Conservation (phyloP, 352 stramenopile genomes). For the Lagenidium giganteum region DNA sequence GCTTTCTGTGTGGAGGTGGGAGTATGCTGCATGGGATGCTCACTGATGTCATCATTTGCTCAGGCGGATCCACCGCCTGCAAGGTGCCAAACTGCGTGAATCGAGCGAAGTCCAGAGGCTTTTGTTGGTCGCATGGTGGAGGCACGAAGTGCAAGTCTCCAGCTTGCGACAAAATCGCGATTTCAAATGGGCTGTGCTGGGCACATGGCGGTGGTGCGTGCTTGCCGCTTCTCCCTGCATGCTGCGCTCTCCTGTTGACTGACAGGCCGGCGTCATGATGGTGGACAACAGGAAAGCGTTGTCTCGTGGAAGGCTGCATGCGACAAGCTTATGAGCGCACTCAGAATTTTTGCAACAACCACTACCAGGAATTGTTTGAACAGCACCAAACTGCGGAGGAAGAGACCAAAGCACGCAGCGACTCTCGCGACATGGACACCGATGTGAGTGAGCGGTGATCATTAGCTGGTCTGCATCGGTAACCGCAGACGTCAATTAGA, state of each 20-base stretch:
- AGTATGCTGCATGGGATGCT: too few species aligned
- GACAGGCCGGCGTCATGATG: not conserved
- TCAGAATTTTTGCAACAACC: slow-evolving; percentile 69
- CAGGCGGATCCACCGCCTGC: slow-evolving; percentile 60
- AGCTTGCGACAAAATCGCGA: slow-evolving; percentile 75
- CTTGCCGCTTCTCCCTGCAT: too few species aligned
- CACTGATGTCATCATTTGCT: too few species aligned
- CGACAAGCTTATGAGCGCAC: slow-evolving; percentile 78
- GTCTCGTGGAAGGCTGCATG: slow-evolving; percentile 57
- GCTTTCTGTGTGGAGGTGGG: too few species aligned
- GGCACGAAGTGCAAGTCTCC: slow-evolving; percentile 73
- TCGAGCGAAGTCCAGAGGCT: slow-evolving; percentile 79
- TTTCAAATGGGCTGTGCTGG: slow-evolving; percentile 75
- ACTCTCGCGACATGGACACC: too few species aligned
- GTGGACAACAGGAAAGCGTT: slow-evolving; percentile 44
- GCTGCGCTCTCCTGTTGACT: not conserved
- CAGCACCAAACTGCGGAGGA: too few species aligned
- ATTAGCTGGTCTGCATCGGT: too few species aligned
- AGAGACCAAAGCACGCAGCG: too few species aligned
- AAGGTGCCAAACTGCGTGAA: slow-evolving; percentile 69
- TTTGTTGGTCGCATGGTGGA: slow-evolving; percentile 82
- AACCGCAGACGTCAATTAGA: too few species aligned
- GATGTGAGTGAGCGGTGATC: too few species aligned
- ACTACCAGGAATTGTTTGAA: slow-evolving; percentile 26
- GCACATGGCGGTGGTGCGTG: slow-evolving; percentile 55